Evolutionary conservation across 495 filamentous ascomycete genomes (phyloP).

Genomic region (Paragyromitra xinjiangensis): DNA sequence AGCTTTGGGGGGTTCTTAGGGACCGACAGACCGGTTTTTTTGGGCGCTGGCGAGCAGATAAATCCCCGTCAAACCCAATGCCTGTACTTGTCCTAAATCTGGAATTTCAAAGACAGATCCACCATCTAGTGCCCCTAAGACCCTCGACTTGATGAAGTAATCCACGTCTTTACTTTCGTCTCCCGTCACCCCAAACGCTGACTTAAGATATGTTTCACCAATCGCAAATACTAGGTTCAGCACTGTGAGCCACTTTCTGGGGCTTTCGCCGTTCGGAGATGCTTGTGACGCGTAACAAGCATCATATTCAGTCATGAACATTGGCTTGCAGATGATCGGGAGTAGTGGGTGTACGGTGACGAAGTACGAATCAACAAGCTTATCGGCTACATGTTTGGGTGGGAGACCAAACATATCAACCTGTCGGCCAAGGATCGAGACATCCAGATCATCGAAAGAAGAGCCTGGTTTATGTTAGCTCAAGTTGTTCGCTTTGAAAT

Average conservation of each 20-base stretch:
- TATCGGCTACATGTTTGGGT: conserved; percentile 61
- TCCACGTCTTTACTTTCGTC: conserved; percentile 39
- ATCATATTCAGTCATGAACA: conserved; percentile 65
- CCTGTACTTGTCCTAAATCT: conserved; percentile 45
- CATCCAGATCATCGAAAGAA: conserved; percentile 38
- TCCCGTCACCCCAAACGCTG: not conserved
- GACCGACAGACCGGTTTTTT: conserved; percentile 49
- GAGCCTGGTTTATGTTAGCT: conserved; percentile 33
- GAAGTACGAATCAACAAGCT: conserved; percentile 65
- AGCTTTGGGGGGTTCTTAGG: not conserved
- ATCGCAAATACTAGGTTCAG: conserved; percentile 56
- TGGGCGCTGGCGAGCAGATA: conserved; percentile 53
- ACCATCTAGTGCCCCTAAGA: conserved; percentile 55
- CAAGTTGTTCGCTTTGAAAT: not conserved
- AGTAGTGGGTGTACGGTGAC: conserved; percentile 64
- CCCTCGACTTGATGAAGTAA: conserved; percentile 49
- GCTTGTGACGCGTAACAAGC: conserved; percentile 56
- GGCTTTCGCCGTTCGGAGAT: not conserved
- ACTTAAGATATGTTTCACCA: conserved; percentile 33
- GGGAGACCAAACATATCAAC: conserved; percentile 60
- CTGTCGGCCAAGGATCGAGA: conserved; percentile 24
- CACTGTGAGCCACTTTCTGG: conserved; percentile 46
- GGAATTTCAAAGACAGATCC: conserved; percentile 52
- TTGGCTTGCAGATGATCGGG: conserved; percentile 65
- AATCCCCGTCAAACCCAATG: conserved; percentile 51